A percentile compares a stretch with the other conserved stretches of the same genome.
phyloP scores from a whole-genome alignment of 176 grass and related monocot species.

The Luzula sylvatica region DNA sequence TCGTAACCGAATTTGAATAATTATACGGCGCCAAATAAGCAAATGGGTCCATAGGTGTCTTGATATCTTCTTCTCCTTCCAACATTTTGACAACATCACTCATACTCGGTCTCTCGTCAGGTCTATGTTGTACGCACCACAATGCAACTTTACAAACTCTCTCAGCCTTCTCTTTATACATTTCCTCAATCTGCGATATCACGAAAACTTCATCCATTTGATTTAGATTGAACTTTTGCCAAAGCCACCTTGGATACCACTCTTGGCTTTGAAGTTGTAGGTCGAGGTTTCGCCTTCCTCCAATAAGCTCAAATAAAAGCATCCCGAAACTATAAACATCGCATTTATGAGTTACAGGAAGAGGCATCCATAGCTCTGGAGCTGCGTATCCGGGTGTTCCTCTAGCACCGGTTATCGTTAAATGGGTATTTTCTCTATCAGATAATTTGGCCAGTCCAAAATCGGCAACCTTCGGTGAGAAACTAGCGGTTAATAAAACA shows the following conservation, averaged over 20 bases:
- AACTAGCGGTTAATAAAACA: slow-evolving; percentile 16
- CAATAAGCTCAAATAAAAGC: slow-evolving; percentile 33
- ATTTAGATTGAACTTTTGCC: slow-evolving; percentile 13
- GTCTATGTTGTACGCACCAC: slow-evolving; percentile 27
- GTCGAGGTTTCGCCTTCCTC: slow-evolving; percentile 17
- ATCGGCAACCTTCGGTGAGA: slow-evolving; percentile 22
- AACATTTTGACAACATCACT: slow-evolving; percentile 31
- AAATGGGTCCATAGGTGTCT: slow-evolving; percentile 19
- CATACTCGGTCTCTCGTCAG: slow-evolving; percentile 27
- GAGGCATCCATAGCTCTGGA: slow-evolving; percentile 26
- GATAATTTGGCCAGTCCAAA: slow-evolving; percentile 25
- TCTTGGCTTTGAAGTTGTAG: neutral
- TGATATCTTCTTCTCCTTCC: slow-evolving; percentile 18
- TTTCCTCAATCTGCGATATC: neutral
- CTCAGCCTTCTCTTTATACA: slow-evolving; percentile 8
- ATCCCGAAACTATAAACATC: slow-evolving; percentile 38
- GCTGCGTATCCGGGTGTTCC: slow-evolving; percentile 27
- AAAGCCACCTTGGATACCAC: slow-evolving; percentile 27
- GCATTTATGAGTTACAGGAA: slow-evolving; percentile 21
- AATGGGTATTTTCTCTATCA: slow-evolving; percentile 9
- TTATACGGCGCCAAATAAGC: neutral
- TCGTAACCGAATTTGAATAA: neutral
- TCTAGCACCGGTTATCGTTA: slow-evolving; percentile 6
- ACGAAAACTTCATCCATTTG: slow-evolving; percentile 6
- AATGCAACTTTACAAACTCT: slow-evolving; percentile 34